Conservation (phyloP, 345 rosid genomes). For the Arabidopsis thaliana region DNA sequence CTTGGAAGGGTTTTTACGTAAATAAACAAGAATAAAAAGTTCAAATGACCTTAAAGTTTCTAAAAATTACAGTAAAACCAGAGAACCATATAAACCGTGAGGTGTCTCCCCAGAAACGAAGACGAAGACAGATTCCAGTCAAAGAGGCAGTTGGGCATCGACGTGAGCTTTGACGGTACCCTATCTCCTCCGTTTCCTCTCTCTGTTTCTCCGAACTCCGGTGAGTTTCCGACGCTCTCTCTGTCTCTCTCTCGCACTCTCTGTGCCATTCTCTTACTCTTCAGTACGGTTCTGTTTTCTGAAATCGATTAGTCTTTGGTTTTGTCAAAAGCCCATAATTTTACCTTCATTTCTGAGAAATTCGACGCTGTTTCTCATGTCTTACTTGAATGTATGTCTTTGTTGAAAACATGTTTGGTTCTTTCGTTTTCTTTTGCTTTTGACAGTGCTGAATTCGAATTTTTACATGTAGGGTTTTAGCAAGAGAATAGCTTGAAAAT, state of each 20-base stretch:
- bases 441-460: conserved; percentile 10
- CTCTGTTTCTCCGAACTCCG: conserved; percentile 18
- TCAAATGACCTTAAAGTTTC: conserved; percentile 13
- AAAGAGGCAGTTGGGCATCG: conserved; percentile 32
- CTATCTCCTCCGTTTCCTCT: not conserved
- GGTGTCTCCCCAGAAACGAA: conserved; percentile 30
- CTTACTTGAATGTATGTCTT: not conserved
- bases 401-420: conserved; percentile 1
- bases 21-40: conserved; percentile 1
- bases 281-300: not conserved
- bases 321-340: not conserved
- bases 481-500: not conserved
- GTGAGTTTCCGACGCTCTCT: conserved; percentile 31
- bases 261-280: conserved; percentile 9
- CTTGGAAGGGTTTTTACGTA: not conserved
- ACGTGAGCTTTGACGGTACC: conserved; percentile 36
- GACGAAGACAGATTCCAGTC: conserved; percentile 41
- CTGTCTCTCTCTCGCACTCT: not conserved
- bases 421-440: not conserved
- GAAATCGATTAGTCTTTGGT: conserved; percentile 7
- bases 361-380: conserved; percentile 7
- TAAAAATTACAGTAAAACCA: conserved; percentile 38
- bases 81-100: conserved; percentile 30
- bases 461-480: conserved; percentile 17
- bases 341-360: not conserved